Percentiles rank a stretch among this genome's conserved stretches.
Evolutionary conservation across 306 rosid genomes (phyloP).

Genomic region (Datisca glomerata): DNA sequence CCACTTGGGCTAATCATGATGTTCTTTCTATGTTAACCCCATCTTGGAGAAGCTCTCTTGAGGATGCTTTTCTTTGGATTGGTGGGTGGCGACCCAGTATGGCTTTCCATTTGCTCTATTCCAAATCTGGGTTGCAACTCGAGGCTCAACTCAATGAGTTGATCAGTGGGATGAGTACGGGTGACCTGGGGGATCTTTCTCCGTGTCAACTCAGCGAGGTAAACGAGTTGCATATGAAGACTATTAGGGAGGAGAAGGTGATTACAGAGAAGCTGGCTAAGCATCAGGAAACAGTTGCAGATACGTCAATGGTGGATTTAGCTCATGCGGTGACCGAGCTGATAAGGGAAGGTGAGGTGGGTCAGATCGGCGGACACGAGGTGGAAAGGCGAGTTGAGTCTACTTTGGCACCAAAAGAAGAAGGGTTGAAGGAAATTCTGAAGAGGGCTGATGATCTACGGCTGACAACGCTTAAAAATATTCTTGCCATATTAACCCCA

Average conservation of each 20-base stretch:
- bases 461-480: conserved; percentile 22
- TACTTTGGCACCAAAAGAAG: conserved; percentile 21
- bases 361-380: background rate
- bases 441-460: conserved; percentile 36
- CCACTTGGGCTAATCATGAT: conserved; percentile 22
- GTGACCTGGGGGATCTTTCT: conserved; percentile 39
- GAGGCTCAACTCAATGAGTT: conserved; percentile 19
- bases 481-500: conserved; percentile 24
- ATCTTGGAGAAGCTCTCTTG: conserved; percentile 40
- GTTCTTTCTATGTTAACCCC: conserved; percentile 30
- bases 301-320: conserved; percentile 31
- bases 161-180: conserved; percentile 14
- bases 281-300: conserved; percentile 41
- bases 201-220: conserved; percentile 20
- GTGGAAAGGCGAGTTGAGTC: conserved; percentile 19
- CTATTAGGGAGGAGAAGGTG: conserved; percentile 33
- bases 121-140: conserved; percentile 45
- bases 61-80: conserved; percentile 56
- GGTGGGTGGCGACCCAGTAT: conserved; percentile 68
- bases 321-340: conserved; percentile 26
- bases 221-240: conserved; percentile 34
- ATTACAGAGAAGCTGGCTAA: conserved; percentile 41
- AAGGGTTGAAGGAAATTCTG: conserved; percentile 29
- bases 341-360: conserved; percentile 2
- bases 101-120: conserved; percentile 50